Conservation (phyloP, 306 rosid species). For the Dicorynia guianensis region DNA sequence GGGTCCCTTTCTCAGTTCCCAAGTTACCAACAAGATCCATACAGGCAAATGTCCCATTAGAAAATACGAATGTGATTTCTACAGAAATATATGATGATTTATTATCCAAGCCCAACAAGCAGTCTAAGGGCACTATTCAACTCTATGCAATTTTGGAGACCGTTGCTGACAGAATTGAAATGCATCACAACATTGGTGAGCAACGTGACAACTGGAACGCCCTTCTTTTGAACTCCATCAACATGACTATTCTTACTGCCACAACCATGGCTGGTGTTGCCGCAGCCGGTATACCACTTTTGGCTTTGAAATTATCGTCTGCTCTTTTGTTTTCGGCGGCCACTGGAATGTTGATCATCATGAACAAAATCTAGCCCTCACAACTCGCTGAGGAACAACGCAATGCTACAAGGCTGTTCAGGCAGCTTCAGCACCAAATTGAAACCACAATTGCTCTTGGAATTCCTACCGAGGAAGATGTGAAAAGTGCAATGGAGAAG, state of each 20-base stretch:
- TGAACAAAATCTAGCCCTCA: slow-evolving; percentile 48
- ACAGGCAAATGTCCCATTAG: not conserved
- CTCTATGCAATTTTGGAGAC: slow-evolving; percentile 33
- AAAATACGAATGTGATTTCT: not conserved
- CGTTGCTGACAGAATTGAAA: slow-evolving; percentile 37
- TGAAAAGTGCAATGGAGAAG: slow-evolving; percentile 26
- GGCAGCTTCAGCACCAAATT: not conserved
- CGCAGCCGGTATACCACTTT: not conserved
- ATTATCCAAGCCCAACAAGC: no score
- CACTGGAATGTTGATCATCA: slow-evolving; percentile 13
- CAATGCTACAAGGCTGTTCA: slow-evolving; percentile 40
- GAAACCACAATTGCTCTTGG: slow-evolving; percentile 17
- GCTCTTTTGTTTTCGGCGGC: slow-evolving; percentile 40
- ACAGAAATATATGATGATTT: not conserved
- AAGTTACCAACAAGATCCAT: slow-evolving; percentile 12
- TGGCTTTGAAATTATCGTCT: slow-evolving; percentile 42
- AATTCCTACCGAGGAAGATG: slow-evolving; percentile 27
- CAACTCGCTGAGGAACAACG: slow-evolving; percentile 41
- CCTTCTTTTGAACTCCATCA: slow-evolving; percentile 41
- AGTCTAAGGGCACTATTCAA: not conserved
- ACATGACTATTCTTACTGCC: slow-evolving; percentile 41
- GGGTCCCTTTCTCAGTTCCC: slow-evolving; percentile 34
- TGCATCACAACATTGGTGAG: slow-evolving; percentile 33
- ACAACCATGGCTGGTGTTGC: slow-evolving; percentile 38
- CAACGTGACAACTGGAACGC: slow-evolving; percentile 46